Percentiles rank a stretch among this genome's conserved stretches.
These are phyloP conservation scores for Spathaspora arborariae DNA, from an alignment of 805 yeast species.

Conservation along the genomic window DNA sequence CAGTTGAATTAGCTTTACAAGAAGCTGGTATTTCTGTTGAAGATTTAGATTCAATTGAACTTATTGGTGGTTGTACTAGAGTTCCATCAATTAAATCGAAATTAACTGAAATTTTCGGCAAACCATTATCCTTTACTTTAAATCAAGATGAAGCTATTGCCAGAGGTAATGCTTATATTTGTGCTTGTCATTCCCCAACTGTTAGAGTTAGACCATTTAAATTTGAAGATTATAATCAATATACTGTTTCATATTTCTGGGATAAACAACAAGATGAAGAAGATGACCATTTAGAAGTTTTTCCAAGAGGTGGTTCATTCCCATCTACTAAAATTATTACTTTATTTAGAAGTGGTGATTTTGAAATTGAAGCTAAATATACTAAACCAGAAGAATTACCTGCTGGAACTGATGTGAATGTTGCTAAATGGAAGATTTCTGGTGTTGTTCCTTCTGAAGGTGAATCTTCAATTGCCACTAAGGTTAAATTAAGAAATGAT, in stretches of 20 bases:
- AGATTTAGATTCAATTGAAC: conserved; percentile 87
- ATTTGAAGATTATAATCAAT: conserved; percentile 90
- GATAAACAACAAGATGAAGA: conserved; percentile 92
- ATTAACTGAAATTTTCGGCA: conserved; percentile 76
- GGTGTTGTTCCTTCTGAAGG: conserved; percentile 84
- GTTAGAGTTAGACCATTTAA: conserved; percentile 98
- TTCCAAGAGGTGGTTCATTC: conserved; percentile 89
- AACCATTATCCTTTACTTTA: conserved; percentile 85
- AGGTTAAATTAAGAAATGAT: conserved; percentile 93
- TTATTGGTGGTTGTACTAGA: conserved; percentile 98
- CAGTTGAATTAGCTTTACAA: conserved; percentile 77
- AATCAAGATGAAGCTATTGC: conserved; percentile 99
- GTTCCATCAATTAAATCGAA: conserved; percentile 88
- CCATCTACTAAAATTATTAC: conserved; percentile 97
- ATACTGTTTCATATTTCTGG: conserved; percentile 94
- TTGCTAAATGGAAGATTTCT: conserved; percentile 81
- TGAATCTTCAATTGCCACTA: conserved; percentile 74
- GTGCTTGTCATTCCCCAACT: conserved; percentile 99
- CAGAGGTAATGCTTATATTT: conserved; percentile 97
- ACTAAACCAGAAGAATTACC: conserved; percentile 73
- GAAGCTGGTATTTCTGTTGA: conserved; percentile 69
- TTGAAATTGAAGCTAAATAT: conserved; percentile 81
- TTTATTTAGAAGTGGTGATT: conserved; percentile 75
- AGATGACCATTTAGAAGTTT: conserved; percentile 88
- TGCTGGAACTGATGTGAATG: conserved; percentile 55